Base-by-base conservation (phyloP, 345 rosid species). In the Anastatica hierochuntica region DNA sequence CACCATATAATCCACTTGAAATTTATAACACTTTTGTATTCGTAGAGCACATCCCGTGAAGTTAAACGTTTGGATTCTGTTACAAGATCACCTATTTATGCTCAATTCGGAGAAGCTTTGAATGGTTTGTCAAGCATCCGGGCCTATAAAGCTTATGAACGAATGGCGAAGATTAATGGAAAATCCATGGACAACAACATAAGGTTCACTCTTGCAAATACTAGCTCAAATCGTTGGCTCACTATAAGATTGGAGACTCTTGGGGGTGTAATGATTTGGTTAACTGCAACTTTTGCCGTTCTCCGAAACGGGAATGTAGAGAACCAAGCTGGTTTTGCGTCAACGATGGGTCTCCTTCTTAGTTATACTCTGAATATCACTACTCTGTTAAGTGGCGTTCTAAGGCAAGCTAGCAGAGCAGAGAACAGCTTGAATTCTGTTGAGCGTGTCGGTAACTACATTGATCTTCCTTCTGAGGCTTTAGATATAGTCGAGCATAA, bases 351-450 rank as follows among this genome's bases (percentile, higher is more conserved):
- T 67, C 74, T 90, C 37, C 96, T 90, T 62, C 89, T 90, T 53
- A 88, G 85, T 53, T 88, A 84, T 71, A 78, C 95, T 42, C 76
- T 92, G 63, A 88, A 85, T 53, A 88, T 92, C 33, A 85, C 94
- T 27, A 72, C 51, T 49, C 67, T 92, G 46, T 62, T 92, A 74
- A 81, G 90, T 58, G 90, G 70, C 39, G 96, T 81, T 64, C 64
- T 85, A 57, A 83, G 86, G 68, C 94, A 79, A 64, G 98, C 96
- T 58, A 92, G 98, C 48, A 66, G 75, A 38, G 98, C 96, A 17
- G 98, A 92, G 70, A 92, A 92, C 64, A 84, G 98, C 59, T 79
- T 92, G 53, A 92, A 92, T 74, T 72, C 95, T 30, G 95, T 92
- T 49, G 98, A 92, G 78, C 83, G 94, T 53, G 94, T 79, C 5